Conservation (phyloP, 139 green algal species). For the Pycnococcus provasolii region DNA sequence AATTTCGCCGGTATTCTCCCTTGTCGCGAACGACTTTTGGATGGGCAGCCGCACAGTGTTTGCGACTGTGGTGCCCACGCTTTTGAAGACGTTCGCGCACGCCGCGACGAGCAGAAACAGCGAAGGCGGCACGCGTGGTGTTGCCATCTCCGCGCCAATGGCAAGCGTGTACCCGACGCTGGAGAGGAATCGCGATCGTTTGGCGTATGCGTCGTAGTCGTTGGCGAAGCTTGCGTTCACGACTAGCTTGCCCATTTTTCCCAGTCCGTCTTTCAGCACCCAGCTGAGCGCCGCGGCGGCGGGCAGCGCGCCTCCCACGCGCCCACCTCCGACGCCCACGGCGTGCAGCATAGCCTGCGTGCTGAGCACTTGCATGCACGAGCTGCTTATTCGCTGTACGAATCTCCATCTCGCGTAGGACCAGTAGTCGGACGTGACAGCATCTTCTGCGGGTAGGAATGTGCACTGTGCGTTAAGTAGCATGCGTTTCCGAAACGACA, state of each 20-base stretch:
- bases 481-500: not conserved
- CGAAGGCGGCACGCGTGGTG: constrained; percentile 59
- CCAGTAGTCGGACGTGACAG: constrained; percentile 84
- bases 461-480: not conserved
- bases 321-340: constrained; percentile 71
- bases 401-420: constrained; percentile 63
- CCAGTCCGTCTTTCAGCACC: constrained; percentile 81
- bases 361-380: constrained; percentile 63
- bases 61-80: constrained; percentile 69
- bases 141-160: constrained; percentile 68
- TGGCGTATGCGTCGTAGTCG: constrained; percentile 69
- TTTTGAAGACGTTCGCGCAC: constrained; percentile 79
- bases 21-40: constrained; percentile 59
- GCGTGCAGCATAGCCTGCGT: constrained; percentile 79
- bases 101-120: constrained; percentile 73
- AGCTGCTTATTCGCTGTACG: constrained; percentile 64
- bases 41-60: constrained; percentile 55
- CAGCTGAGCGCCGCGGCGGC: constrained; percentile 63
- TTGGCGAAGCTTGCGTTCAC: constrained; percentile 65
- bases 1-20: constrained; percentile 85
- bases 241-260: constrained; percentile 58
- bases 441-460: constrained; percentile 30
- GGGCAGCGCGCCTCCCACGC: constrained; percentile 41
- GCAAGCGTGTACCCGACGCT: constrained; percentile 60
- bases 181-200: constrained; percentile 76